Evolutionary conservation across 352 stramenopile species (phyloP).

Genomic region (Globisporangium irregulare): DNA sequence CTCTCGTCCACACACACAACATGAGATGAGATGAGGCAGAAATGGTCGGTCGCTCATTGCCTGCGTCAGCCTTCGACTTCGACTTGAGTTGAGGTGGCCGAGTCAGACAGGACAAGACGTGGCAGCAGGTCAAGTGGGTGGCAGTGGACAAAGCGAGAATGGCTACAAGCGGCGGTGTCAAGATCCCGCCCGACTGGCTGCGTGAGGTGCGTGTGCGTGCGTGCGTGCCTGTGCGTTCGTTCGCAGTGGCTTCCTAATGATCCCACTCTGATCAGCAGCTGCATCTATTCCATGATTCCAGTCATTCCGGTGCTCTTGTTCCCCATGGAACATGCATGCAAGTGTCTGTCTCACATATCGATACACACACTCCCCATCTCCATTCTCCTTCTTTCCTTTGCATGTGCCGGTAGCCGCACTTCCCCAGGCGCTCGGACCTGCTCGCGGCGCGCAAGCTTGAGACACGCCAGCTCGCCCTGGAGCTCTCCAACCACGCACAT

Average conservation of each 20-base stretch:
- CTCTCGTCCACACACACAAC: no score
- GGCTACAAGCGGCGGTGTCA: constrained; percentile 20
- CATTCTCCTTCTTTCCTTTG: background rate
- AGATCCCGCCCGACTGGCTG: constrained; percentile 59
- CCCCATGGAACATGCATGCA: background rate
- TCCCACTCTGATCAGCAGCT: background rate
- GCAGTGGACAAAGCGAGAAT: background rate
- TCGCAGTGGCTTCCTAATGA: background rate
- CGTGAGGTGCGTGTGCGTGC: constrained; percentile 24
- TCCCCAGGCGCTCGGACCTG: constrained; percentile 43
- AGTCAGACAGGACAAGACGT: background rate
- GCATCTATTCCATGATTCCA: constrained; percentile 3
- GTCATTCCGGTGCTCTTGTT: background rate
- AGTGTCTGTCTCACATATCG: constrained; percentile 6
- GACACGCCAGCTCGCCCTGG: constrained; percentile 34
- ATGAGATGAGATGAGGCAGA: no score
- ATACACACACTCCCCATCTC: background rate
- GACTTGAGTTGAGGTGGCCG: no score
- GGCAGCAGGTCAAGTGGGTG: no score
- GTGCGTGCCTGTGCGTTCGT: background rate
- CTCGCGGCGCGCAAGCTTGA: constrained; percentile 43
- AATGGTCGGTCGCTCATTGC: no score
- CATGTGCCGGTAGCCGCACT: constrained; percentile 27
- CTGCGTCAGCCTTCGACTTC: no score
- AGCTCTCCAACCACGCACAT: constrained; percentile 6